A percentile compares a stretch with the other conserved stretches of the same genome.
Conservation (phyloP, 1,284 basidiomycete species). For the Cystobasidium sp. region DNA sequence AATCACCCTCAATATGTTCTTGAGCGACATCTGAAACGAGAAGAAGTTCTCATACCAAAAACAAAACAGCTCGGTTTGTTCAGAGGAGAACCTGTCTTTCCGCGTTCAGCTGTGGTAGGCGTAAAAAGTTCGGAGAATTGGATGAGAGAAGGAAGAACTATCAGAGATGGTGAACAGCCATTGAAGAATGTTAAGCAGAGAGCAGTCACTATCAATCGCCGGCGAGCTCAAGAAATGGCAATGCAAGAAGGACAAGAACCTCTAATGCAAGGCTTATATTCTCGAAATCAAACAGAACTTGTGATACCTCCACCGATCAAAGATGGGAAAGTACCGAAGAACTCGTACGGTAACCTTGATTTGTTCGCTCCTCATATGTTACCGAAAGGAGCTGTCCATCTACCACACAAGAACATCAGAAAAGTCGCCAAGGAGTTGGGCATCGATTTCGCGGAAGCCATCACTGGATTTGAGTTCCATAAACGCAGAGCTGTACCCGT, state of each 20-base stretch:
- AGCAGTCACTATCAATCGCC: constrained; percentile 77
- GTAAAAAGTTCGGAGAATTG: constrained; percentile 93
- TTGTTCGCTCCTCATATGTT: constrained; percentile 95
- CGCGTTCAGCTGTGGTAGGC: constrained; percentile 76
- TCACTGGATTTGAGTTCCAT: constrained; percentile 93
- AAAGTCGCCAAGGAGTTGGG: constrained; percentile 87
- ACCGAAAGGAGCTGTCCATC: constrained; percentile 80
- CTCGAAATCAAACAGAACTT: constrained; percentile 80
- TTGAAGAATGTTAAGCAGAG: constrained; percentile 89
- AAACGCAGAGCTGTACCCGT: constrained; percentile 84
- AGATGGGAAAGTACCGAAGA: constrained; percentile 88
- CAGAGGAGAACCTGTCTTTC: constrained; percentile 89
- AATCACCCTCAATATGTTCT: constrained; percentile 94
- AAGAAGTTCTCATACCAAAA: constrained; percentile 83
- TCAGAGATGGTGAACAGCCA: constrained; percentile 77
- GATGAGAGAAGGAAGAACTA: constrained; percentile 81
- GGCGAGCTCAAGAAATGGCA: constrained; percentile 80
- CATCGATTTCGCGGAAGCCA: constrained; percentile 91
- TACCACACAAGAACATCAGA: constrained; percentile 84
- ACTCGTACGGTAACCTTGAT: constrained; percentile 96
- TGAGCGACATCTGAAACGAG: constrained; percentile 82
- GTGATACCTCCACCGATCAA: constrained; percentile 79
- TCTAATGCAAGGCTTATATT: constrained; percentile 84
- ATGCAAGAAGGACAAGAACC: constrained; percentile 65
- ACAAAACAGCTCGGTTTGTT: constrained; percentile 82